Evolutionary conservation across 352 stramenopile genomes (phyloP), one percentile per base, ranked within the genome.

Genomic region (Phytophthora pseudosyringae): DNA sequence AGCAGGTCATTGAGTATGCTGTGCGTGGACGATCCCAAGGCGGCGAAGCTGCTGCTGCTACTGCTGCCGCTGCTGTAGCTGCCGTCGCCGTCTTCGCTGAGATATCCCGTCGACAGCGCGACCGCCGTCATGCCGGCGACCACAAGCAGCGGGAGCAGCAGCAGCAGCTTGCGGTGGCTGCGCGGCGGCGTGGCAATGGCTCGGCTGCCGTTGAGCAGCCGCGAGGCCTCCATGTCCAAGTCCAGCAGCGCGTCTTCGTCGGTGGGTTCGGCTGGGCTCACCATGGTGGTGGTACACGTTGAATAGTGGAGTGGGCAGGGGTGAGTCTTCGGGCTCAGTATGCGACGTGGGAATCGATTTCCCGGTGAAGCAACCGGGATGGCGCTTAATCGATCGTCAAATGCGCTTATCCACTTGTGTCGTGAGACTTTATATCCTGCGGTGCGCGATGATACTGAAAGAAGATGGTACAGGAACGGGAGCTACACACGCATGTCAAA

Each of bases 141-240:
- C 11, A 56, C 54, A 5, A 70, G 35, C 15, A 65, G 41, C 5
- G 41, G 55, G 10, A 70, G 48, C 12, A 66, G 2, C 8, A 66
- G 3, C 10, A 70, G 16, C n/a, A 70, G 43, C 11, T 66, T 66
- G 25, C 62, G 55, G 5, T 70, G 62, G 4, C 55, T 65, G 32
- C 18, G 47, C 8, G 55, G 33, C 32, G 62, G 62, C 7, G 62
- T 52, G 26, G 31, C 62, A 8, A 41, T 36, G 21, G 29, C 28
- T 55, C 40, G 51, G 11, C 33, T 54, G 47, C 55, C 48, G 28
- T 49, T 66, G 32, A 70, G 50, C 4, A 48, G 62, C 8, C 56
- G 11, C 3, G 55, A 59, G 4, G 40, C 47, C 31, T 70, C 62
- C 13, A 57, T 35, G 16, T 70, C 54, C 3, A 18, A 33, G 26